Percentiles rank a stretch among this genome's conserved stretches.
phyloP scores from a whole-genome alignment of 768 basidiomycete species.

The Leccinellum luteum region DNA sequence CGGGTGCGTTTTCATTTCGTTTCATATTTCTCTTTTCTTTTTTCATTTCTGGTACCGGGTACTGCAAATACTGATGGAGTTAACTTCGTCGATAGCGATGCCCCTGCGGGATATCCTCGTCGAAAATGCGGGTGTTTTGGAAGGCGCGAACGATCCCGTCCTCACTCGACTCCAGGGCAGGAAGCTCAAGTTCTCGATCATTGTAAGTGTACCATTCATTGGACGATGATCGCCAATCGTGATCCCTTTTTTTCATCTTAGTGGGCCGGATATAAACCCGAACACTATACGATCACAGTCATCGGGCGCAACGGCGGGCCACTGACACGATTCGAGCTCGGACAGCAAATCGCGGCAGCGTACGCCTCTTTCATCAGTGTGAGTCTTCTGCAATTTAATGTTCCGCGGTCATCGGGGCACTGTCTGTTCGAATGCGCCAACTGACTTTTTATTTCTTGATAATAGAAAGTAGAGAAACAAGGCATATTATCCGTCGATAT shows the following conservation, averaged over 20 bases:
- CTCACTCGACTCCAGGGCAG: background rate
- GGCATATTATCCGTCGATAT: background rate
- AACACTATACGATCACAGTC: background rate
- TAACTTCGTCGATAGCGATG: constrained; percentile 3
- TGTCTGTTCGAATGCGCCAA: background rate
- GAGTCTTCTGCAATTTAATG: background rate
- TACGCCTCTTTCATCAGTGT: background rate
- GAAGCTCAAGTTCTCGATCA: background rate
- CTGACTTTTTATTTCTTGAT: background rate
- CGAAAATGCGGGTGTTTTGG: background rate
- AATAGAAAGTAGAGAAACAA: constrained; percentile 1
- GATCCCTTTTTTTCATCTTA: background rate
- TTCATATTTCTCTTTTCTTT: background rate
- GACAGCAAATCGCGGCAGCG: background rate
- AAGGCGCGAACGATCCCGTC: background rate
- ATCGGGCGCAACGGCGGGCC: background rate
- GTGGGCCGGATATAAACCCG: constrained; percentile 9
- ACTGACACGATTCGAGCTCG: constrained; percentile 7
- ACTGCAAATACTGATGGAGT: background rate
- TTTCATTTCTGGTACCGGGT: background rate
- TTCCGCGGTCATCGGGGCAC: background rate
- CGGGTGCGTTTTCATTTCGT: constrained; percentile 1
- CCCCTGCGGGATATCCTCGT: background rate
- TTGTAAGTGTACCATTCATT: background rate
- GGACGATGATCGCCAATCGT: background rate